A percentile compares a stretch with the other conserved stretches of the same genome.
Evolutionary conservation across 345 rosid genomes (phyloP).

Genomic region (Populus deltoides): DNA sequence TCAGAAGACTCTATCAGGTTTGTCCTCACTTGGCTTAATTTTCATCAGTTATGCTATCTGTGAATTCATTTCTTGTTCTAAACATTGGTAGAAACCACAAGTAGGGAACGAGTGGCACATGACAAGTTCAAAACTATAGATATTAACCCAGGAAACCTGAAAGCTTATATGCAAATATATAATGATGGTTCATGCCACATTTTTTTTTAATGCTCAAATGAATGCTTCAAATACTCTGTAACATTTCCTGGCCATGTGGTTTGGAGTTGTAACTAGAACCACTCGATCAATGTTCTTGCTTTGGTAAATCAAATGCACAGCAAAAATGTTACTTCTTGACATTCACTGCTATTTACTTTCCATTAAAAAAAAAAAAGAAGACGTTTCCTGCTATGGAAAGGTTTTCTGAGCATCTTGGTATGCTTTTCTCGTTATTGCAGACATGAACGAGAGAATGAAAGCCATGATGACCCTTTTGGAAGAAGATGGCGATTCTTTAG

Average conservation of each 20-base stretch:
- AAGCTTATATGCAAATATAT: not conserved
- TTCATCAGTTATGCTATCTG: not conserved
- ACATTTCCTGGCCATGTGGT: not conserved
- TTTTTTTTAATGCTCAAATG: not conserved
- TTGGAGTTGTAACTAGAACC: not conserved
- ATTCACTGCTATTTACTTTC: not conserved
- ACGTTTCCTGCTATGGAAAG: not conserved
- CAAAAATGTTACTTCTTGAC: not conserved
- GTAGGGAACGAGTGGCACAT: no score
- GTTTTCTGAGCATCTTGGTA: not conserved
- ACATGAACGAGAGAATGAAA: constrained; percentile 32
- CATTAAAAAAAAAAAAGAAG: no score
- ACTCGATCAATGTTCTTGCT: not conserved
- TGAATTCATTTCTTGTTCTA: not conserved
- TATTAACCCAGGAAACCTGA: not conserved
- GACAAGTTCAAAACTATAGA: no score
- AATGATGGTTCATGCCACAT: not conserved
- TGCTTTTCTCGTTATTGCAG: constrained; percentile 27
- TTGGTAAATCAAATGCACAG: not conserved
- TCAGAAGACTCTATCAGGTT: constrained; percentile 39
- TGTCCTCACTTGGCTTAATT: not conserved
- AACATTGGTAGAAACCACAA: not conserved
- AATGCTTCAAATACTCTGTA: not conserved
- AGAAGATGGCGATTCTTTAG: constrained; percentile 10
- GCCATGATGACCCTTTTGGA: constrained; percentile 30